Conservation (phyloP, 2,329 filamentous ascomycete genomes). For the Torrubiellomyces zombiae region DNA sequence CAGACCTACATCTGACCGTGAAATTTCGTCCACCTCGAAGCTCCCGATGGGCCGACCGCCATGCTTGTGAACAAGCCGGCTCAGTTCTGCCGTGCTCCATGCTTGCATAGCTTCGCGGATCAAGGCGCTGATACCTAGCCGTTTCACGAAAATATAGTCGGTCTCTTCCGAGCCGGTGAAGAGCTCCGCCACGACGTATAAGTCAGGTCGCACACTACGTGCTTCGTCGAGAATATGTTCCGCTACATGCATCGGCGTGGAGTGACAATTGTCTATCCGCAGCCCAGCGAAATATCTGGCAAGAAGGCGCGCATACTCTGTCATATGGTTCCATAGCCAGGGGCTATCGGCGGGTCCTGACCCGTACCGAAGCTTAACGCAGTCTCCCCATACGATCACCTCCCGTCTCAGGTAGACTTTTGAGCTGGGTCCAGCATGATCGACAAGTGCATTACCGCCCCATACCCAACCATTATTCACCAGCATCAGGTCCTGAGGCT, state of each 20-base stretch:
- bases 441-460: slow-evolving; percentile 85
- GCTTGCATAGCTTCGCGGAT: slow-evolving; percentile 98
- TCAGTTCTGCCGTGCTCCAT: slow-evolving; percentile 88
- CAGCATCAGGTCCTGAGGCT: slow-evolving; percentile 59
- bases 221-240: slow-evolving; percentile 92
- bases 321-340: slow-evolving; percentile 93
- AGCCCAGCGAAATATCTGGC: slow-evolving; percentile 92
- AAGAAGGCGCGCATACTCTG: slow-evolving; percentile 75
- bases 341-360: slow-evolving; percentile 67
- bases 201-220: slow-evolving; percentile 67
- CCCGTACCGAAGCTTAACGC: slow-evolving; percentile 91
- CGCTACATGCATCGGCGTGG: slow-evolving; percentile 83
- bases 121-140: slow-evolving; percentile 75
- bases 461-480: slow-evolving; percentile 98
- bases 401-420: slow-evolving; percentile 89
- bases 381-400: slow-evolving; percentile 97
- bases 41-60: slow-evolving; percentile 90
- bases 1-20: slow-evolving; percentile 35
- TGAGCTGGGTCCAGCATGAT: slow-evolving; percentile 82
- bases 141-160: slow-evolving; percentile 90
- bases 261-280: slow-evolving; percentile 96
- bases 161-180: slow-evolving; percentile 93
- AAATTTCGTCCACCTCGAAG: slow-evolving; percentile 83
- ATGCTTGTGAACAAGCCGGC: slow-evolving; percentile 81
- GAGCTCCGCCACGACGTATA: slow-evolving; percentile 86